Evolutionary conservation across 1,284 basidiomycete genomes (phyloP).

Genomic region (Cutaneotrichosporon sp.): DNA sequence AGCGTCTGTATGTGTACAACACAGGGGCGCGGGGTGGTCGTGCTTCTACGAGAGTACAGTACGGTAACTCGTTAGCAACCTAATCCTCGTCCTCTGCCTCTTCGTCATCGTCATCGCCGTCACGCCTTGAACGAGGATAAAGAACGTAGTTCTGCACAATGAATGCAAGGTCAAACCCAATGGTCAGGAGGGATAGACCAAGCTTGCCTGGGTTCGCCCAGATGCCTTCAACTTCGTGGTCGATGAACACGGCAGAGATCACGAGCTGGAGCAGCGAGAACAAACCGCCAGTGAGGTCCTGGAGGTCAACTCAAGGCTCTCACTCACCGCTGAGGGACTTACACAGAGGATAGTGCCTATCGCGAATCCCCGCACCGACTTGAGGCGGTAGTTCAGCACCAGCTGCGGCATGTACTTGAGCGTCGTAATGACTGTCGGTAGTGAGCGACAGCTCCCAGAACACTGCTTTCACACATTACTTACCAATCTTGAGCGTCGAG

Average conservation of each 20-base stretch:
- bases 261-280: slow-evolving; percentile 46
- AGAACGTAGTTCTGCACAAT: slow-evolving; percentile 11
- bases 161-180: slow-evolving; percentile 18
- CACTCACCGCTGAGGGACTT: slow-evolving; percentile 8
- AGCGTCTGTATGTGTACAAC: neutral
- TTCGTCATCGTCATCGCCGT: neutral
- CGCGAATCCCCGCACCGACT: slow-evolving; percentile 41
- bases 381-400: slow-evolving; percentile 37
- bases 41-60: too few species aligned
- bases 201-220: slow-evolving; percentile 47
- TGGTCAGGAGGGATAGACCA: slow-evolving; percentile 34
- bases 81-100: slow-evolving; percentile 1
- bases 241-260: slow-evolving; percentile 38
- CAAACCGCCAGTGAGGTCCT: slow-evolving; percentile 45
- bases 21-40: too few species aligned
- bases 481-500: slow-evolving; percentile 38
- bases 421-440: slow-evolving; percentile 24
- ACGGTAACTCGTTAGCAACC: neutral
- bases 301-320: slow-evolving; percentile 1
- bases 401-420: slow-evolving; percentile 49
- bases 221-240: slow-evolving; percentile 41
- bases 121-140: slow-evolving; percentile 1
- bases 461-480: neutral
- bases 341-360: slow-evolving; percentile 38
- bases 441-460: too few species aligned